These are phyloP conservation scores for Dothidotthia symphoricarpi DNA, from an alignment of 2,329 filamentous ascomycete species.

Conservation along the genomic window DNA sequence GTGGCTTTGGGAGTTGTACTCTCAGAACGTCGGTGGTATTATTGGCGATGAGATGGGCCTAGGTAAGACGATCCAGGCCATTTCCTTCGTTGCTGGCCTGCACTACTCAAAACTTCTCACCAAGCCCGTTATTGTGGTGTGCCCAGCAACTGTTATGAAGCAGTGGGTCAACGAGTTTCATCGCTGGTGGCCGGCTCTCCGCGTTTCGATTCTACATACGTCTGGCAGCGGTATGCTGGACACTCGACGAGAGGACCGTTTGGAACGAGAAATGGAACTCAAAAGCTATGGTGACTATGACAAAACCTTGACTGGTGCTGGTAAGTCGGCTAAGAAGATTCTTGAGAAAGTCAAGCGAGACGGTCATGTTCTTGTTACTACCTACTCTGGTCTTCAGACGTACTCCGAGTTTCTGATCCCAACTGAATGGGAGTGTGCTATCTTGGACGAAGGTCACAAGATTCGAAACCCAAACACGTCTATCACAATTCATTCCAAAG, in stretches of 20 bases:
- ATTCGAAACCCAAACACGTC: constrained; percentile 95
- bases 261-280: constrained; percentile 62
- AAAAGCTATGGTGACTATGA: constrained; percentile 47
- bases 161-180: constrained; percentile 99
- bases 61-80: constrained; percentile 86
- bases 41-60: constrained; percentile 98
- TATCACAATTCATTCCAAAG: constrained; percentile 93
- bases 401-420: constrained; percentile 80
- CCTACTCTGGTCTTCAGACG: constrained; percentile 91
- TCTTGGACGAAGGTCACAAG: constrained; percentile 96
- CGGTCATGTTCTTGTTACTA: constrained; percentile 92
- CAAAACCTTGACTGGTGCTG: constrained; percentile 52
- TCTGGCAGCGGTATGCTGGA: constrained; percentile 97
- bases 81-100: constrained; percentile 81
- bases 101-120: constrained; percentile 86
- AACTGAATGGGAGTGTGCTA: constrained; percentile 87
- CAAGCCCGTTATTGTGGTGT: constrained; percentile 86
- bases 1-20: constrained; percentile 91
- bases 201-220: constrained; percentile 91
- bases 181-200: constrained; percentile 97
- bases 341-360: constrained; percentile 77
- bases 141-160: constrained; percentile 88
- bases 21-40: constrained; percentile 87
- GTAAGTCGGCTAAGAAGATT: constrained; percentile 72
- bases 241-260: constrained; percentile 58